Conservation (phyloP, 2,329 filamentous ascomycete species). For the Nannizzia gypsea region DNA sequence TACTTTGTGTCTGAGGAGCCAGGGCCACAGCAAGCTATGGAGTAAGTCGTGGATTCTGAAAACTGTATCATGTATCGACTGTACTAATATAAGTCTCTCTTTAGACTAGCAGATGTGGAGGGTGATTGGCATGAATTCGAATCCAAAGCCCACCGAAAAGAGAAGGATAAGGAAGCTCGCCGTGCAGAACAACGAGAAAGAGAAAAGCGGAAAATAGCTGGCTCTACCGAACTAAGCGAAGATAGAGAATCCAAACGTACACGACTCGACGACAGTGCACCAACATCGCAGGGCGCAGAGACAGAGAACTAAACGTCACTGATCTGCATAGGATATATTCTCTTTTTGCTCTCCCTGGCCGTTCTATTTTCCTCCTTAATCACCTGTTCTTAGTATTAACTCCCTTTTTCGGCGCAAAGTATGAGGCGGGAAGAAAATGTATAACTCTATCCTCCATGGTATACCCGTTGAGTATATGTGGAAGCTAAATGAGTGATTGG, state of each 20-base stretch:
- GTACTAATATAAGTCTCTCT: constrained; percentile 17
- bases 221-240: constrained; percentile 18
- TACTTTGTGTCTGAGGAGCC: constrained; percentile 85
- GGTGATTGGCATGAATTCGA: constrained; percentile 99
- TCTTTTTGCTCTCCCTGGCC: not conserved
- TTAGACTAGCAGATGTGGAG: constrained; percentile 62
- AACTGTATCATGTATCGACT: constrained; percentile 4
- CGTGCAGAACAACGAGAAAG: constrained; percentile 37
- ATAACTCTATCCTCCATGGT: not conserved
- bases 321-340: not conserved
- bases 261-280: constrained; percentile 20
- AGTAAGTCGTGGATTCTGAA: constrained; percentile 51
- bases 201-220: constrained; percentile 39
- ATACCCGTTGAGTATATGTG: not conserved
- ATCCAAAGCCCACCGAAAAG: constrained; percentile 83
- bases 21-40: constrained; percentile 60
- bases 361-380: not conserved
- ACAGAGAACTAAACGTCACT: not conserved
- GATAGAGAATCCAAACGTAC: constrained; percentile 33
- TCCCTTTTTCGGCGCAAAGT: not conserved
- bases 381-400: not conserved
- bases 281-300: constrained; percentile 7
- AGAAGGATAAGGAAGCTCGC: constrained; percentile 55
- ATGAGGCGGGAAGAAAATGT: not conserved
- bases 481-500: not conserved